Base-by-base conservation (phyloP, 2,329 filamentous ascomycete species). In the Fusarium nematophilum region DNA sequence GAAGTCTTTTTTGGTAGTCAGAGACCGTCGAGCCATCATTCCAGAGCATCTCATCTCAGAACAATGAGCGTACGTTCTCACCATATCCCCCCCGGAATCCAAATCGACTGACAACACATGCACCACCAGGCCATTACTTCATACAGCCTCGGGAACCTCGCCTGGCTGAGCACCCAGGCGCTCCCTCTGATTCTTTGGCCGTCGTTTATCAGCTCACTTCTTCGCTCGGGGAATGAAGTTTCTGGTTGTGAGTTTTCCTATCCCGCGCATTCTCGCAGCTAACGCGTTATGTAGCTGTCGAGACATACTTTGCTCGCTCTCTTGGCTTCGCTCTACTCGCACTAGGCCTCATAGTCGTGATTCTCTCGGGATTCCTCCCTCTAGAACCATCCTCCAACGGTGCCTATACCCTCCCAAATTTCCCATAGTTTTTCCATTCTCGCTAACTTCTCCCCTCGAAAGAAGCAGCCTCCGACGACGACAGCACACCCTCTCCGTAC, bases 271-370 rank as follows among this genome's bases (percentile, higher is more conserved):
- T 13, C 14, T 45, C 26, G 23, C 29, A 48, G 47, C 33, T 50
- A 51, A 51, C 23, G 36, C 13, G n/a, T 6, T 3, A 76, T 30
- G n/a, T n/a, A 70, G 68, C 57, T 18, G 79, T 92, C 26, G 90
- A 93, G 74, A 76, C 84, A 51, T 94, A 94, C 81, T 88, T 93
- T 72, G 86, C 86, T 45, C 89, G 90, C 34, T 86, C 83, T 23
- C 82, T 92, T 2, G 91, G 89, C 60, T 78, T 93, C 52, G 78
- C 86, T 25, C 82, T 92, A 37, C 78, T 93, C 17, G 78, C 86
- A 9, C 76, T 94, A 23, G 87, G 86, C 26, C 70, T 87, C 6
- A 75, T 90, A 10, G 82, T 83, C n/a, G 75, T 93, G 30, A 79
- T 91, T 29, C 81, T 93, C 25, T 90, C 90, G 0, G 91, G 90